Evolutionary conservation across 257 asterid species (phyloP), one percentile per base, ranked within the genome.

Genomic region (Scutellaria baicalensis): DNA sequence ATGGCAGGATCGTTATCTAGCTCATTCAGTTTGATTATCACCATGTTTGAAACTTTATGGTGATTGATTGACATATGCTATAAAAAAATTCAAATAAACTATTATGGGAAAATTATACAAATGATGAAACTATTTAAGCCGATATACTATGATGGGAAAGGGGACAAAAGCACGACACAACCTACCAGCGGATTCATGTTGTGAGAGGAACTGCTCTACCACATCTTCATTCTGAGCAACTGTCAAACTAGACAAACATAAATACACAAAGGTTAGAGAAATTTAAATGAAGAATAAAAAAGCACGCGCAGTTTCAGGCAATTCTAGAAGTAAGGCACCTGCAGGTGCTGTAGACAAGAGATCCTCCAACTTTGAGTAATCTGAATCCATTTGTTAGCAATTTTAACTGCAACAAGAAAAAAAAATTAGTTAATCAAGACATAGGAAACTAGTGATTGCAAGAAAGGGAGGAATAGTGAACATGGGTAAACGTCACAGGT

Each of bases 311-410:
- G 38, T 42, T 20, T 72, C 31, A 51, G 60, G 64, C 49, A 67
- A 55, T 59, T 63, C 52, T 42, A 66, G 8, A 61, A 66, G 61
- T 57, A 39, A 14, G 65, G 62, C 33, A 89, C 96, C 98, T 93
- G 91, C 99, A 91, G 64, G 97, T 93, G 89, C 99, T 93, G 75
- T 93, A 93, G 79, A 93, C 95, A 71, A 93, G 99, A 63, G 51
- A 81, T 54, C 99, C 97, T 17, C 91, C 95, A 50, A 68, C 89
- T 86, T 84, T 91, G 52, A 91, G 93, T 80, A 91, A 75, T 80
- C 80, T 82, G 83, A 90, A 93, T 67, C 99, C 99, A 74, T 89
- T 91, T 54, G 79, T 74, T 42, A 93, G 80, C 79, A 93, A 88
- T 76, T 87, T 90, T 58, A 87, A 85, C 99, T 93, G 94, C 77